Evolutionary conservation across 225 moss, liverwort and hornwort genomes (phyloP).

Genomic region (Marchantia paleacea): DNA sequence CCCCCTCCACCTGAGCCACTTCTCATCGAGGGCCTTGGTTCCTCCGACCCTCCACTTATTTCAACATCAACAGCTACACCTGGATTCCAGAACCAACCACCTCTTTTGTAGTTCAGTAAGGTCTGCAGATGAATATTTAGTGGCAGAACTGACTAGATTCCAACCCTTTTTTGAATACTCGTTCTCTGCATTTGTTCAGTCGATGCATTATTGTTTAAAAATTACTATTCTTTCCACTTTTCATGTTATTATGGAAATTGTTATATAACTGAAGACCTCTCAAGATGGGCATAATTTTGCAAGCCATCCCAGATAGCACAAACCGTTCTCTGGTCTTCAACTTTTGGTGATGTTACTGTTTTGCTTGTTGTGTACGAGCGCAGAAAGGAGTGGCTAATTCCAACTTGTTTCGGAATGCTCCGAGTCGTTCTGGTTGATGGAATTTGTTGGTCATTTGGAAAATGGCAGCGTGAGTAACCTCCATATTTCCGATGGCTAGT

Average conservation of each 20-base stretch:
- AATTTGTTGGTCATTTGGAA: too few relatives aligned
- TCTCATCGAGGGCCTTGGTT: slow-evolving; percentile 16
- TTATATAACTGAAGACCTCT: slow-evolving; percentile 18
- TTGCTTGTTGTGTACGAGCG: too few relatives aligned
- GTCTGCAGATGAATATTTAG: not conserved
- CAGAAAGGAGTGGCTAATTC: too few relatives aligned
- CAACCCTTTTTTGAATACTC: not conserved
- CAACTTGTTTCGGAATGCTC: too few relatives aligned
- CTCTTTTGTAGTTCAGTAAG: slow-evolving; percentile 11
- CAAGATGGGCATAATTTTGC: slow-evolving; percentile 19
- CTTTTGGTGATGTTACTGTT: not conserved
- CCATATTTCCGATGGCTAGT: too few relatives aligned
- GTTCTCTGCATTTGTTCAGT: not conserved
- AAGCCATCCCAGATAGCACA: not conserved
- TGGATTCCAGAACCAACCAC: slow-evolving; percentile 9
- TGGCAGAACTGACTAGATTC: not conserved
- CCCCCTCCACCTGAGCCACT: slow-evolving; percentile 13
- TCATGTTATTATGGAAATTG: slow-evolving; percentile 16
- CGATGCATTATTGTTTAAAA: slow-evolving; percentile 5
- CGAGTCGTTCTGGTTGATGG: too few relatives aligned
- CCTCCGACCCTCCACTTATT: not conserved
- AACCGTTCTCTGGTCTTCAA: not conserved
- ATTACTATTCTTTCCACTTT: slow-evolving; percentile 23
- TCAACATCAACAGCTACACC: slow-evolving; percentile 9
- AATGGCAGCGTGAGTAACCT: too few relatives aligned